These are phyloP conservation scores for Clonostachys sp. DNA, from an alignment of 2,329 filamentous ascomycete genomes.

Conservation along the genomic window DNA sequence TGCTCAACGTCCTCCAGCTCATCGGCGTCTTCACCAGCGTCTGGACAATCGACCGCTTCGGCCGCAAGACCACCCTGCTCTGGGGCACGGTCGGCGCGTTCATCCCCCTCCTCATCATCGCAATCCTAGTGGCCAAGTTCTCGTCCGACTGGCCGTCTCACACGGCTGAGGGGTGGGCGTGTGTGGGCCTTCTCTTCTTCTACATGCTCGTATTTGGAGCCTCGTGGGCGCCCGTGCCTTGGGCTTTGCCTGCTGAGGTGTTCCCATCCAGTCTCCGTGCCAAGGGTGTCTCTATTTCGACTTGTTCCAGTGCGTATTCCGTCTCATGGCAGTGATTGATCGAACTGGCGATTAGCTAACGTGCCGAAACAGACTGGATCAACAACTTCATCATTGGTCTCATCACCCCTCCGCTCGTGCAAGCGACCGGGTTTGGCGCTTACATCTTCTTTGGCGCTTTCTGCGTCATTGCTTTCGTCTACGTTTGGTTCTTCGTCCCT, in stretches of 20 bases:
- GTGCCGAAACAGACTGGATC: constrained; percentile 37
- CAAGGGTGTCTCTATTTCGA: constrained; percentile 58
- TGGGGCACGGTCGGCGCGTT: constrained; percentile 37
- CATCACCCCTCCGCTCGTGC: constrained; percentile 54
- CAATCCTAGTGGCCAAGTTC: constrained; percentile 14
- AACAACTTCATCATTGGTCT: constrained; percentile 58
- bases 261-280: constrained; percentile 57
- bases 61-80: constrained; percentile 36
- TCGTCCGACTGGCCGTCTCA: constrained; percentile 13
- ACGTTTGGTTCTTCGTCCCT: constrained; percentile 34
- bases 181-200: constrained; percentile 29
- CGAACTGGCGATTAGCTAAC: no score
- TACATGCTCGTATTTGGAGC: constrained; percentile 58
- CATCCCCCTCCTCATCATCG: constrained; percentile 16
- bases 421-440: constrained; percentile 40
- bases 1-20: constrained; percentile 35
- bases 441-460: constrained; percentile 58
- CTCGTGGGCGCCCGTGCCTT: constrained; percentile 49
- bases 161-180: constrained; percentile 16
- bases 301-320: constrained; percentile 34
- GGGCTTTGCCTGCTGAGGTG: constrained; percentile 49
- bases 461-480: constrained; percentile 37
- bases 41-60: constrained; percentile 33
- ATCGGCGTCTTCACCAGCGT: constrained; percentile 19
- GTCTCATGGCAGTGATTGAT: no score